A percentile compares a stretch with the other conserved stretches of the same genome.
Conservation (phyloP, 306 rosid genomes). For the Aeschynomene evenia region DNA sequence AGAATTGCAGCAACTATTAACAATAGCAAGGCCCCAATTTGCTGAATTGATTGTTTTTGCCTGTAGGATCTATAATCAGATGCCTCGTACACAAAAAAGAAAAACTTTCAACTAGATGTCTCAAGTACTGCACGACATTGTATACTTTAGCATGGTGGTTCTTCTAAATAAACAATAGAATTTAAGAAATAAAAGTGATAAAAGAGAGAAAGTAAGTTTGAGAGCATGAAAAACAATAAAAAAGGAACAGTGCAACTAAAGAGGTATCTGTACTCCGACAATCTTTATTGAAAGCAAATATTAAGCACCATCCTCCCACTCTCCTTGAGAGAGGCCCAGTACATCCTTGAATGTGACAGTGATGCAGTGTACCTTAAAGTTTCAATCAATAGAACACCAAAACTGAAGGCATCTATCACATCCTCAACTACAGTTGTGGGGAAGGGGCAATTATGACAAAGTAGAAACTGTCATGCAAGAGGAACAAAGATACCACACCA, state of each 20-base stretch:
- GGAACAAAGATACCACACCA: neutral
- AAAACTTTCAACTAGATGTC: neutral
- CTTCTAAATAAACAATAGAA: neutral
- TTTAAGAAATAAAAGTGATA: too few relatives aligned
- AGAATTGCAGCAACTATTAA: slow-evolving; percentile 88
- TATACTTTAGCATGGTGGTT: neutral
- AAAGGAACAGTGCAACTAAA: neutral
- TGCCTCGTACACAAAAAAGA: slow-evolving; percentile 23
- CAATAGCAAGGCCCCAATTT: slow-evolving; percentile 88
- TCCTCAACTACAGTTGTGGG: neutral
- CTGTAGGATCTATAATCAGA: slow-evolving; percentile 47
- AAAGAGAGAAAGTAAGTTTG: too few relatives aligned
- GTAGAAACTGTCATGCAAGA: neutral
- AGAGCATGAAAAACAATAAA: too few relatives aligned
- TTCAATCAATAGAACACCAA: neutral
- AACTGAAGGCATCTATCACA: neutral
- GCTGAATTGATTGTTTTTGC: slow-evolving; percentile 92
- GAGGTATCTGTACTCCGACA: neutral
- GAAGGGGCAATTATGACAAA: neutral
- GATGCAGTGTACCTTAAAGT: slow-evolving; percentile 8
- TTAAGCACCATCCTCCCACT: too few relatives aligned
- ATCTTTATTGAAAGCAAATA: neutral
- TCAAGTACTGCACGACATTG: neutral
- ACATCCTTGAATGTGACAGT: neutral
- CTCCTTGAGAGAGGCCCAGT: neutral